Base-by-base conservation (phyloP, 306 rosid species). In the Inga oerstediana region DNA sequence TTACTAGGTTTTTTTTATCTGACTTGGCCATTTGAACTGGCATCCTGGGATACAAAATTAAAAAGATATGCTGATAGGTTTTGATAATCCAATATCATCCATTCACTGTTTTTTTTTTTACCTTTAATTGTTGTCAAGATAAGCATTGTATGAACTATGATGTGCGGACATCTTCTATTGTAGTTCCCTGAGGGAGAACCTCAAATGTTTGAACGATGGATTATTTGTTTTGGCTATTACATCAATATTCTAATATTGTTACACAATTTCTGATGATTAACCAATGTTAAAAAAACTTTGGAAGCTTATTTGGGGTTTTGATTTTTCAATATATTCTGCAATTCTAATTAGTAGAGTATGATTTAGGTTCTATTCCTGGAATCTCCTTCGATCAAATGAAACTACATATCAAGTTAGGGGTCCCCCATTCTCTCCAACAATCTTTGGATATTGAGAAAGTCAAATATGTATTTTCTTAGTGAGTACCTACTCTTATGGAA, bases 401-500 rank as follows among this genome's bases (percentile, higher is more conserved):
- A 84, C 89, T 93, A 66, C 91, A 92, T 83, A 94, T 96, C 89
- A 93, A 93, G 88, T 86, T 93, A 83, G 97, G 97, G 49, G 97
- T 96, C 81, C 98, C 97, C 83, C 90, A 85, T 83, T 79, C 90
- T 78, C 98, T 93, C 83, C 99, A 92, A 72, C 86, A 88, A 20
- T 86, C 89, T 41, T 81, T 96, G 87, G 98, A 96, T 84, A 49
- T 92, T 43, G 94, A 93, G 81, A 93, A 83, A 89, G 97, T 96
- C 84, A 93, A 91, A 85, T 87, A 98, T 46, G 97, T 93, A 76
- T 96, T 91, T 84, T 97, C 99, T n/a, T 96, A 96, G 97, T 96
- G 30, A 27, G 99, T 93, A 45, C 62, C 72, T 30, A 22, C 41
- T 24, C 74, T 74, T 32, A 7, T 65, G 51, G 35, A 82, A 79